Conservation (phyloP, 2,329 filamentous ascomycete genomes). For the Botryotinia convoluta region DNA sequence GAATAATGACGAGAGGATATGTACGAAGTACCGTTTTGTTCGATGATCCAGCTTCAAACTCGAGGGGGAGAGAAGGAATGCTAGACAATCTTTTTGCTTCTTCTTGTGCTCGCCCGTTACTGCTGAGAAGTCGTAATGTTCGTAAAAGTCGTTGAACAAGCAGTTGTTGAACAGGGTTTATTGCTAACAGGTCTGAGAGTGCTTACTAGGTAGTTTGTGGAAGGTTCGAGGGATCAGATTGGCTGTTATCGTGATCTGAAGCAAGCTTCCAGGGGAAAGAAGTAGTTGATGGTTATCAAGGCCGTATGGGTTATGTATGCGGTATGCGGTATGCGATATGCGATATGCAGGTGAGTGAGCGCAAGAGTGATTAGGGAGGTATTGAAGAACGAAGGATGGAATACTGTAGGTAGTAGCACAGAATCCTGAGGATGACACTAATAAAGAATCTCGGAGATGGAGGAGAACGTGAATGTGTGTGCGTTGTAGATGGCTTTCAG, state of each 20-base stretch:
- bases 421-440: slow-evolving; percentile 7
- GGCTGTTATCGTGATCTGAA: slow-evolving; percentile 9
- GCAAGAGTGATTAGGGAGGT: neutral
- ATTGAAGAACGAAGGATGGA: slow-evolving; percentile 7
- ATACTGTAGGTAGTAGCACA: slow-evolving; percentile 11
- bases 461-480: neutral
- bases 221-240: slow-evolving; percentile 11
- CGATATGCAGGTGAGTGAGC: slow-evolving; percentile 1
- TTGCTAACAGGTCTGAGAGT: slow-evolving; percentile 4
- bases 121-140: neutral
- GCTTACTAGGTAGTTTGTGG: neutral
- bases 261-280: neutral
- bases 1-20: neutral
- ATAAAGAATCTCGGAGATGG: neutral
- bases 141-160: slow-evolving; percentile 2
- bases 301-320: neutral
- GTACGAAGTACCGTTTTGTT: neutral
- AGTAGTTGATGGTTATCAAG: slow-evolving; percentile 2
- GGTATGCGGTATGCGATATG: neutral
- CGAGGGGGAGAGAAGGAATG: neutral
- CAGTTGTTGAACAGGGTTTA: neutral
- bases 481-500: neutral
- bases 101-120: slow-evolving; percentile 3
- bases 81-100: neutral
- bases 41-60: neutral